Conservation (phyloP, 2,329 filamentous ascomycete species). For the Botrytis elliptica region DNA sequence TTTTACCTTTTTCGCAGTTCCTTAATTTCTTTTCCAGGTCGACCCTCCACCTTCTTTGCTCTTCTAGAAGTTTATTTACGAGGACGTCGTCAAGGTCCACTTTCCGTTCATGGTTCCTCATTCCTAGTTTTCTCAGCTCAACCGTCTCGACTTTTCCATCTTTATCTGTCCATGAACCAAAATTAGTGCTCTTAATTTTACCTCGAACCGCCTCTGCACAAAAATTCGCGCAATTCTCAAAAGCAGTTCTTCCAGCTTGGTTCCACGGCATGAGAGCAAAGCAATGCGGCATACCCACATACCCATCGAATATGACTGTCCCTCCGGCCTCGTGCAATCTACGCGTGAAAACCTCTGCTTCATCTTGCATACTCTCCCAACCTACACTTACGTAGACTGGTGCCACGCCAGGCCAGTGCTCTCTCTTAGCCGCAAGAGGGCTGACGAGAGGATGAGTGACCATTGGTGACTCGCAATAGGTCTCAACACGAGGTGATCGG, state of each 20-base stretch:
- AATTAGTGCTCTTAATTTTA: background rate
- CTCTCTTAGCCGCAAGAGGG: constrained; percentile 49
- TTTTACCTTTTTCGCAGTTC: background rate
- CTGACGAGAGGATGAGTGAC: constrained; percentile 67
- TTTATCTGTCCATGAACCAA: constrained; percentile 11
- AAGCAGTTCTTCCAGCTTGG: constrained; percentile 13
- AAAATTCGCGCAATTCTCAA: constrained; percentile 11
- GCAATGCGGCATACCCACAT: constrained; percentile 77
- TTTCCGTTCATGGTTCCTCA: constrained; percentile 6
- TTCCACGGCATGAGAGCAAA: constrained; percentile 54
- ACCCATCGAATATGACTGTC: constrained; percentile 65
- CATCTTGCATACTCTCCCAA: constrained; percentile 70
- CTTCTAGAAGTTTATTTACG: constrained; percentile 4
- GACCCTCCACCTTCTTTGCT: constrained; percentile 12
- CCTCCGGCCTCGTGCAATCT: constrained; percentile 58
- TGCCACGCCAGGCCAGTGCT: constrained; percentile 60
- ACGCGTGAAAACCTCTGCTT: constrained; percentile 59
- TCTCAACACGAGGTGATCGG: constrained; percentile 50
- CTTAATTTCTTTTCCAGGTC: constrained; percentile 11
- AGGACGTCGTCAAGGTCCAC: constrained; percentile 11
- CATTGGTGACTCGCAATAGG: constrained; percentile 56
- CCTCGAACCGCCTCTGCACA: constrained; percentile 1
- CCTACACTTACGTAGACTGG: constrained; percentile 69
- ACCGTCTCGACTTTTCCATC: background rate
- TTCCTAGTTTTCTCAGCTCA: constrained; percentile 9